phyloP scores from a whole-genome alignment of 2,329 filamentous ascomycete species.

The Sporothrix variecibatus region DNA sequence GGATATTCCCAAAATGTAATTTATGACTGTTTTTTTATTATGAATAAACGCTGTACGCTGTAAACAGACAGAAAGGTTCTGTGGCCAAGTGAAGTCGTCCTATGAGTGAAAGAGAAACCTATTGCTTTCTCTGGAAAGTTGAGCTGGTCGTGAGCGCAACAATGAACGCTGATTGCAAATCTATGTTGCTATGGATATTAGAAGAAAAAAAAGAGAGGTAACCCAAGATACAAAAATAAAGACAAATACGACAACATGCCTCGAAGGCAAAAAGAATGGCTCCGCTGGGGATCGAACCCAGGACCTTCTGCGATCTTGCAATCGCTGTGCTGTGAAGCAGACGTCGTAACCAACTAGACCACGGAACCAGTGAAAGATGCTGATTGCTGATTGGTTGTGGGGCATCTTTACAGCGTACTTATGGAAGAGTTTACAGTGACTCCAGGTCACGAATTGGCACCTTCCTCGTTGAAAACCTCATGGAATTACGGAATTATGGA shows the following conservation, averaged over 20 bases:
- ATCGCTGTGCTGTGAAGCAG: slow-evolving; percentile 32
- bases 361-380: slow-evolving; percentile 28
- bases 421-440: too few species aligned
- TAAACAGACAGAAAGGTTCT: too few species aligned
- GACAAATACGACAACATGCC: not conserved
- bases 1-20: slow-evolving; percentile 2
- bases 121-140: too few species aligned
- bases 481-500: not conserved
- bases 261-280: slow-evolving; percentile 29
- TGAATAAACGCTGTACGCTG: not conserved
- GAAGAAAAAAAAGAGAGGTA: too few species aligned
- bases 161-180: too few species aligned
- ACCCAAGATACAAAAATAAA: too few species aligned
- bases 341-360: slow-evolving; percentile 36
- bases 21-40: not conserved
- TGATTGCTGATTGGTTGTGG: slow-evolving; percentile 14
- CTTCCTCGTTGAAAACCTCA: not conserved
- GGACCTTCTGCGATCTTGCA: slow-evolving; percentile 33
- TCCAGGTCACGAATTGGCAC: too few species aligned
- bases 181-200: too few species aligned
- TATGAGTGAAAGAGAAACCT: too few species aligned
- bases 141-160: too few species aligned
- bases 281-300: slow-evolving; percentile 35
- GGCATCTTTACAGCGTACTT: not conserved
- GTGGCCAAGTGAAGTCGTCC: too few species aligned